Evolutionary conservation across 768 basidiomycete species (phyloP).

Genomic region (Phanerochaete carnosa): DNA sequence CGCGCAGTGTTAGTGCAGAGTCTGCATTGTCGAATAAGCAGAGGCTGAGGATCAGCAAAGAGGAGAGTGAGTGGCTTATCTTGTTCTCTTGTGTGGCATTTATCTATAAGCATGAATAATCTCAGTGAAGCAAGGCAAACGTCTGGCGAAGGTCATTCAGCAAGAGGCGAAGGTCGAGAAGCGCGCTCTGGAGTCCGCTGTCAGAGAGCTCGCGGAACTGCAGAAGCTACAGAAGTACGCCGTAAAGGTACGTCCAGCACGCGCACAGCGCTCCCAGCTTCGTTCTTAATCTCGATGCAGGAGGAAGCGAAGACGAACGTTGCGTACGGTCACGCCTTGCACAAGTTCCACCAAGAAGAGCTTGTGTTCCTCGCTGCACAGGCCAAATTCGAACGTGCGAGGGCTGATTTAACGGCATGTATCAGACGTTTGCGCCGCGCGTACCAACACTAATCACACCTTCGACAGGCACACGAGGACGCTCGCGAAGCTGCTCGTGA

Average conservation of each 20-base stretch:
- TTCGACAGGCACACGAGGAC: slow-evolving; percentile 19
- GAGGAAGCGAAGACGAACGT: slow-evolving; percentile 59
- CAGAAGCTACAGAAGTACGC: slow-evolving; percentile 69
- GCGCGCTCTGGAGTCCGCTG: slow-evolving; percentile 52
- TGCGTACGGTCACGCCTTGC: slow-evolving; percentile 49
- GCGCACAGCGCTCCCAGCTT: background rate
- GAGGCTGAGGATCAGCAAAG: slow-evolving; percentile 46
- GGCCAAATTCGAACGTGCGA: slow-evolving; percentile 51
- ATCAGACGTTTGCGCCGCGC: background rate
- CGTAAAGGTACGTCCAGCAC: slow-evolving; percentile 42
- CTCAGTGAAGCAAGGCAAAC: slow-evolving; percentile 56
- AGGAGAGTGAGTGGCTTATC: slow-evolving; percentile 41
- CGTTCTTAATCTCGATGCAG: slow-evolving; percentile 15
- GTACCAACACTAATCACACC: background rate
- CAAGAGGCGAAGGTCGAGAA: slow-evolving; percentile 68
- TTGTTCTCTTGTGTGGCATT: background rate
- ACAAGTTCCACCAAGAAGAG: slow-evolving; percentile 61
- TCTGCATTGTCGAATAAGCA: slow-evolving; percentile 46
- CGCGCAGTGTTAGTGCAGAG: slow-evolving; percentile 46
- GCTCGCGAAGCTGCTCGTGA: slow-evolving; percentile 46
- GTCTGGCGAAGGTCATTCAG: slow-evolving; percentile 67
- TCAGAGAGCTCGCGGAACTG: slow-evolving; percentile 64
- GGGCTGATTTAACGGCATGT: slow-evolving; percentile 32
- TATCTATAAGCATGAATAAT: background rate
- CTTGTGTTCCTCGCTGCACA: slow-evolving; percentile 59